Conservation (phyloP, 2,329 filamentous ascomycete species). For the Trichophyton equinum region DNA sequence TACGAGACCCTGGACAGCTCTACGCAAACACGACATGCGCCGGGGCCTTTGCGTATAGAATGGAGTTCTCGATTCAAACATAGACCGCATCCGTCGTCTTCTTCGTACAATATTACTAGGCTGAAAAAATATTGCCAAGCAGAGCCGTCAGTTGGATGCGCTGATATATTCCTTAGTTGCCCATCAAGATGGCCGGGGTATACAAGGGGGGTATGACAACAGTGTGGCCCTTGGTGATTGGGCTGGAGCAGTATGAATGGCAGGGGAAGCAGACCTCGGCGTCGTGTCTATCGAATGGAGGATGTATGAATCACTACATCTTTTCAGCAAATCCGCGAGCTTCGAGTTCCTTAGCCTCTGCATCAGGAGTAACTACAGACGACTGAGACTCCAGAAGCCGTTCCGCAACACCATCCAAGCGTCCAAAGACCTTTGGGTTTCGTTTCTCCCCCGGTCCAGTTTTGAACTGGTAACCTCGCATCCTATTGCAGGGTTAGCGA, state of each 20-base stretch:
- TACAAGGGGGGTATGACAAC: background rate
- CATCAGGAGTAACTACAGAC: slow-evolving; percentile 40
- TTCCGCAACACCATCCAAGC: slow-evolving; percentile 39
- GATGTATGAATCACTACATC: slow-evolving; percentile 2
- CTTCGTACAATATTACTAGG: too few relatives aligned
- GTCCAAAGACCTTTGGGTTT: slow-evolving; percentile 56
- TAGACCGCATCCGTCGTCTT: too few relatives aligned
- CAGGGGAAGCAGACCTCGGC: background rate
- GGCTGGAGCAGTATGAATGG: background rate
- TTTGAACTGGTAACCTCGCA: slow-evolving; percentile 73
- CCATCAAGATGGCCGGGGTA: background rate
- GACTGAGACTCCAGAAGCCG: slow-evolving; percentile 40
- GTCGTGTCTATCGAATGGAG: background rate
- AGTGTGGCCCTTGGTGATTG: background rate
- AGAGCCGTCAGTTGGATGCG: background rate
- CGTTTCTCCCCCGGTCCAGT: slow-evolving; percentile 53
- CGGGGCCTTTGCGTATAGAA: too few relatives aligned
- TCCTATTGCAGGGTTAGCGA: slow-evolving; percentile 25
- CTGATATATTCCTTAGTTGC: background rate
- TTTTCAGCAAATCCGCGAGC: slow-evolving; percentile 45
- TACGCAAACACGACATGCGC: too few relatives aligned
- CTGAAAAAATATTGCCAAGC: too few relatives aligned
- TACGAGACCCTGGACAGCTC: too few relatives aligned
- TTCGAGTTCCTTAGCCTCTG: slow-evolving; percentile 40
- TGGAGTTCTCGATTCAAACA: too few relatives aligned